phyloP scores from a whole-genome alignment of 1,139 yeast genomes.

The Taphrina communis region DNA sequence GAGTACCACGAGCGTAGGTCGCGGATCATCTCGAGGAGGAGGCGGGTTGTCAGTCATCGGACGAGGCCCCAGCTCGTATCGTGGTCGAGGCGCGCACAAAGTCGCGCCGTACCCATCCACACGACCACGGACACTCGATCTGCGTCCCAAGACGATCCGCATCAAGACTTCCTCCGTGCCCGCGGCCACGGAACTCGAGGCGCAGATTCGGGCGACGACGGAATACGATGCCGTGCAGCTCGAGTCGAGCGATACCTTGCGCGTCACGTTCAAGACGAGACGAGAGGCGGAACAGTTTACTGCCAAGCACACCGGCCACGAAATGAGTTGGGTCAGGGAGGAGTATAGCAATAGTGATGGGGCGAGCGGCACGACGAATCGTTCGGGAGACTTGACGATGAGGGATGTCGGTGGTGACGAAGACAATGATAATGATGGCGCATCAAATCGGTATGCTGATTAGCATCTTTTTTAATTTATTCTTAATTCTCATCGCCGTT shows the following conservation, averaged over 20 bases:
- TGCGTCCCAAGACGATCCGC: conserved; percentile 53
- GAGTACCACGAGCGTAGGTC: not conserved
- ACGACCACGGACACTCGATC: conserved; percentile 51
- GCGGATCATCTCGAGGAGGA: conserved; percentile 44
- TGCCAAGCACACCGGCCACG: not conserved
- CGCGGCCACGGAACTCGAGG: conserved; percentile 49
- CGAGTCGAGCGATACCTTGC: conserved; percentile 47
- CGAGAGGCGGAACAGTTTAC: conserved; percentile 55
- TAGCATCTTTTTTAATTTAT: not conserved
- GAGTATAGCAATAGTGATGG: not conserved
- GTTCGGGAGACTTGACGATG: not conserved
- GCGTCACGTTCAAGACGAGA: conserved; percentile 55
- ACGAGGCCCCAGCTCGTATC: conserved; percentile 45
- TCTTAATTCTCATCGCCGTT: not conserved
- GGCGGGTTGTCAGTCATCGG: conserved; percentile 44
- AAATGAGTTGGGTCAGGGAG: conserved; percentile 26
- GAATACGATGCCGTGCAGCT: conserved; percentile 46
- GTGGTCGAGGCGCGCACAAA: conserved; percentile 43
- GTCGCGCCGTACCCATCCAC: conserved; percentile 39
- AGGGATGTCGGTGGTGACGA: not conserved
- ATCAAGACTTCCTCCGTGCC: conserved; percentile 50
- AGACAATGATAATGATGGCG: not conserved
- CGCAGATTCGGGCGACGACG: conserved; percentile 45
- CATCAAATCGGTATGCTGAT: conserved; percentile 14
- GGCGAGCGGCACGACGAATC: too few species aligned